Conservation (phyloP, 73 alveolate genomes). For the Paramecium pentaurelia region DNA sequence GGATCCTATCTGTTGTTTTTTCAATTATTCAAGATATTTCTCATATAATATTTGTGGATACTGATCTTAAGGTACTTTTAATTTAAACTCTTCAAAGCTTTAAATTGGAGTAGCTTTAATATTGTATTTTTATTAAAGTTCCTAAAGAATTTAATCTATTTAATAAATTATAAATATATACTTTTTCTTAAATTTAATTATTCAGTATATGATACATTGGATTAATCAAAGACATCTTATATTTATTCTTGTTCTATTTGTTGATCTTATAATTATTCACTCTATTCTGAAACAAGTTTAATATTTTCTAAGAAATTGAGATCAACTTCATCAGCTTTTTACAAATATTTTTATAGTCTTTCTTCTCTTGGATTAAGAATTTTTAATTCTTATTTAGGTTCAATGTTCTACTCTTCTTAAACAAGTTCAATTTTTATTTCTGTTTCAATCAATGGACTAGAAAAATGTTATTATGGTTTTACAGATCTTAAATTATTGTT, state of each 20-base stretch:
- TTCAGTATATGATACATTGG: not conserved
- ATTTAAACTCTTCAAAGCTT: not conserved
- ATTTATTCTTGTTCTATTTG: not conserved
- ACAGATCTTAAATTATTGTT: not conserved
- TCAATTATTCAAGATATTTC: not conserved
- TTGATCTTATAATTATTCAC: not conserved
- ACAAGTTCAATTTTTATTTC: not conserved
- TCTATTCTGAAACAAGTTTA: not conserved
- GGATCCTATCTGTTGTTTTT: not conserved
- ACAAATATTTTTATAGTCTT: not conserved
- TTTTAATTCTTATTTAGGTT: not conserved
- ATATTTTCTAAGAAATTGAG: not conserved
- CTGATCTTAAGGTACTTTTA: not conserved
- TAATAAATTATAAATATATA: not conserved
- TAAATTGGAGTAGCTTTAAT: not conserved
- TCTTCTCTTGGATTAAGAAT: not conserved
- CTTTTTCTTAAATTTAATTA: constrained; percentile 11
- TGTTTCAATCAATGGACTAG: not conserved
- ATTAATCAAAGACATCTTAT: not conserved
- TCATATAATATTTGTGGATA: constrained; percentile 1
- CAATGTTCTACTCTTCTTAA: not conserved
- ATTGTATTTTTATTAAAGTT: not conserved
- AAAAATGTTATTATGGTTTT: not conserved
- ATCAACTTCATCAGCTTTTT: constrained; percentile 33
- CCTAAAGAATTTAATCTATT: not conserved